Conservation (phyloP, 2,329 filamentous ascomycete species). For the Beauveria sp. region DNA sequence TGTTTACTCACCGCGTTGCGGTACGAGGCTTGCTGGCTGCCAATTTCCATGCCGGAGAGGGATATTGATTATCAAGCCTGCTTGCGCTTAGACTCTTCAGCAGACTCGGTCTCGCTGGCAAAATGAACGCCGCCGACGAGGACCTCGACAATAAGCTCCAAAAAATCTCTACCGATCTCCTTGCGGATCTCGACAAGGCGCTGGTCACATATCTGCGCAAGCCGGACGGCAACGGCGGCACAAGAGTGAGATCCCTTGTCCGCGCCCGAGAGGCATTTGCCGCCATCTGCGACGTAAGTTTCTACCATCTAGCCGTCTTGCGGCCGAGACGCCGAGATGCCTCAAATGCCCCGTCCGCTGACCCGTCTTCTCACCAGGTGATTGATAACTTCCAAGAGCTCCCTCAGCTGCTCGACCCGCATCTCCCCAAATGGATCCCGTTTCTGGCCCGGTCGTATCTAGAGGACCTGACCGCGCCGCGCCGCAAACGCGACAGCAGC, state of each 20-base stretch:
- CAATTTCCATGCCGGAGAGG: neutral
- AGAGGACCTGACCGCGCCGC: constrained; percentile 47
- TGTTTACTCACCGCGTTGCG: constrained; percentile 5
- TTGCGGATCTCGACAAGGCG: constrained; percentile 49
- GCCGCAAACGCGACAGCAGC: constrained; percentile 11
- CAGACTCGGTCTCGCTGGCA: neutral
- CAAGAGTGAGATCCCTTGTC: constrained; percentile 40
- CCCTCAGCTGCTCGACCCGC: constrained; percentile 82
- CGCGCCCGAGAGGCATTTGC: constrained; percentile 41
- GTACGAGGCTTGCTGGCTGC: neutral
- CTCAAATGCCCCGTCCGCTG: neutral
- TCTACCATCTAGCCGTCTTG: constrained; percentile 3
- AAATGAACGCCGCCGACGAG: constrained; percentile 53
- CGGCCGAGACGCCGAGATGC: neutral
- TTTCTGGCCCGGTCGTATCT: constrained; percentile 70
- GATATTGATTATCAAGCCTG: neutral
- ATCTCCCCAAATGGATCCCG: constrained; percentile 69
- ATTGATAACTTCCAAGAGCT: constrained; percentile 93
- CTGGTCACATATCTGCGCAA: constrained; percentile 46
- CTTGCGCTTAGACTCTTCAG: neutral
- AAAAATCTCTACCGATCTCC: constrained; percentile 49
- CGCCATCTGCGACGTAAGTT: constrained; percentile 37
- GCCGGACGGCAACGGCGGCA: constrained; percentile 35
- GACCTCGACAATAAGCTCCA: constrained; percentile 57
- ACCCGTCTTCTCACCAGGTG: constrained; percentile 28